Conservation (phyloP, 2,329 filamentous ascomycete genomes). For the Colletotrichum lupini region DNA sequence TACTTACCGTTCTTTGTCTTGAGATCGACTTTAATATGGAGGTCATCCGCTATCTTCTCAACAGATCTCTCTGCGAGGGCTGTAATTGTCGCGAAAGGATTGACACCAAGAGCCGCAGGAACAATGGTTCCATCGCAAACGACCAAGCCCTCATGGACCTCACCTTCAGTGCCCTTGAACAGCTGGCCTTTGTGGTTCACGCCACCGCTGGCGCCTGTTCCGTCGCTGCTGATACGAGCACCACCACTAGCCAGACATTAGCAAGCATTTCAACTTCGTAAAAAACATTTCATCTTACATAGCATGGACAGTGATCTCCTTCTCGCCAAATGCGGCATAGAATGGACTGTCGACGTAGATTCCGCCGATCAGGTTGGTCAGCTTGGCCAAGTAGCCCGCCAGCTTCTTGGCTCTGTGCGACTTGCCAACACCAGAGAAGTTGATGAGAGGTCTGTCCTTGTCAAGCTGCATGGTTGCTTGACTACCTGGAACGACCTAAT, state of each 20-base stretch:
- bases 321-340: constrained; percentile 62
- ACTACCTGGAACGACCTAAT: constrained; percentile 48
- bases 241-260: constrained; percentile 53
- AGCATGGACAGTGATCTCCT: constrained; percentile 74
- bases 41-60: constrained; percentile 56
- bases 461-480: constrained; percentile 69
- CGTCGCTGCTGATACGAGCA: constrained; percentile 70
- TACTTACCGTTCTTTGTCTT: constrained; percentile 49
- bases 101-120: constrained; percentile 71
- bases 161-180: constrained; percentile 61
- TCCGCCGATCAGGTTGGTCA: constrained; percentile 68
- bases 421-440: constrained; percentile 68
- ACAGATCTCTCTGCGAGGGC: constrained; percentile 74
- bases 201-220: constrained; percentile 65
- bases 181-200: constrained; percentile 72
- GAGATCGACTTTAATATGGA: constrained; percentile 55
- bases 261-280: background rate
- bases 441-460: constrained; percentile 68
- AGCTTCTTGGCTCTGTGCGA: constrained; percentile 65
- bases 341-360: constrained; percentile 70
- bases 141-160: constrained; percentile 67
- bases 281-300: constrained; percentile 52
- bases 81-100: constrained; percentile 76
- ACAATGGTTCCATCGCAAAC: constrained; percentile 72
- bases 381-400: constrained; percentile 62